Percentiles rank a stretch among this genome's conserved stretches.
Conservation (phyloP, 257 asterid genomes). For the Prunella vulgaris region DNA sequence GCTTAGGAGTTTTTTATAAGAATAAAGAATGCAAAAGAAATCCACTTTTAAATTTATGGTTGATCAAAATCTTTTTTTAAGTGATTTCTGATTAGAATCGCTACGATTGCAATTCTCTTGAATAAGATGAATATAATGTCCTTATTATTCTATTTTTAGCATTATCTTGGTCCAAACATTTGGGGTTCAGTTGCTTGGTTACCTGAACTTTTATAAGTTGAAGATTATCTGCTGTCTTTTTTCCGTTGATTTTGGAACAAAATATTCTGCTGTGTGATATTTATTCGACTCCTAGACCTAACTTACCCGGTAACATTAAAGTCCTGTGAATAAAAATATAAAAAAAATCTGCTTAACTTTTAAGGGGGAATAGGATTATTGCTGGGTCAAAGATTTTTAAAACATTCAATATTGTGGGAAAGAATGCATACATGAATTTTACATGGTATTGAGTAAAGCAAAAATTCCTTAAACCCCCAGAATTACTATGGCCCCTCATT, state of each 20-base stretch:
- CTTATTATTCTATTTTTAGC: neutral
- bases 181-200: neutral
- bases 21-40: neutral
- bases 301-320: neutral
- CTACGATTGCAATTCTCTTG: neutral
- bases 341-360: neutral
- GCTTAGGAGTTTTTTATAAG: neutral
- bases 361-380: conserved; percentile 1
- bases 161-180: neutral
- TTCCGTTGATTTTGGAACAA: neutral
- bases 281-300: neutral
- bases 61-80: neutral
- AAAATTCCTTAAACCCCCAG: neutral
- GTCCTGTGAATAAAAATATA: neutral
- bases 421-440: conserved; percentile 1
- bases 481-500: conserved; percentile 3
- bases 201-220: neutral
- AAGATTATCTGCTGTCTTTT: neutral
- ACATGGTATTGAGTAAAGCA: neutral
- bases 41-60: neutral
- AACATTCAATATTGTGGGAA: conserved; percentile 1
- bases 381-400: neutral
- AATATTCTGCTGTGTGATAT: neutral
- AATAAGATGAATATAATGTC: neutral
- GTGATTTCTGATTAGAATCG: neutral